Evolutionary conservation across 169 alveolate genomes (phyloP).

Genomic region (Plasmodium adleri): DNA sequence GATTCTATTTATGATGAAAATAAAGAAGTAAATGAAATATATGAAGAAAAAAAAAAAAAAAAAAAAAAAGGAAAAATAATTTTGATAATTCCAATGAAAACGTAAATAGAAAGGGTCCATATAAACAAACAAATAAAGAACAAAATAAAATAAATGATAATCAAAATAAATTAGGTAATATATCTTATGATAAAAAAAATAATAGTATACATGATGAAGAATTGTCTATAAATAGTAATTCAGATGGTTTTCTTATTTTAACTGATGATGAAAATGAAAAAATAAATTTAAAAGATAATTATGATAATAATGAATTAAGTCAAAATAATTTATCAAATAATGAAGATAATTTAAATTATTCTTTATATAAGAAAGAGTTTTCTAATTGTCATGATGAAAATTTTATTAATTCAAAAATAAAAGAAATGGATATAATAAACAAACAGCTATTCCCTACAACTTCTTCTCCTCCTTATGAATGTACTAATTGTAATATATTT

Average conservation of each 20-base stretch:
- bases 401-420: constrained; percentile 10
- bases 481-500: constrained; percentile 29
- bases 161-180: background rate
- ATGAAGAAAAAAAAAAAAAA: no score
- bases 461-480: constrained; percentile 4
- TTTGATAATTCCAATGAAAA: no score
- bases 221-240: no score
- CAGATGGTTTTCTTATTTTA: no score
- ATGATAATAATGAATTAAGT: background rate
- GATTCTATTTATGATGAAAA: background rate
- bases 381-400: background rate
- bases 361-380: no score
- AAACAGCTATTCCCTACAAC: background rate
- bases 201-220: no score
- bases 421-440: background rate
- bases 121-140: background rate
- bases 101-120: background rate
- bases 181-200: no score
- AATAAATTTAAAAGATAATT: background rate
- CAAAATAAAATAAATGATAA: background rate
- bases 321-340: background rate
- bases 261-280: background rate
- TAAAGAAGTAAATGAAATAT: background rate
- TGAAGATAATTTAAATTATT: background rate
- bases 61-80: no score